Percentiles rank a stretch among this genome's conserved stretches.
phyloP scores from a whole-genome alignment of 2,329 filamentous ascomycete genomes.

The Claviceps capensis region DNA sequence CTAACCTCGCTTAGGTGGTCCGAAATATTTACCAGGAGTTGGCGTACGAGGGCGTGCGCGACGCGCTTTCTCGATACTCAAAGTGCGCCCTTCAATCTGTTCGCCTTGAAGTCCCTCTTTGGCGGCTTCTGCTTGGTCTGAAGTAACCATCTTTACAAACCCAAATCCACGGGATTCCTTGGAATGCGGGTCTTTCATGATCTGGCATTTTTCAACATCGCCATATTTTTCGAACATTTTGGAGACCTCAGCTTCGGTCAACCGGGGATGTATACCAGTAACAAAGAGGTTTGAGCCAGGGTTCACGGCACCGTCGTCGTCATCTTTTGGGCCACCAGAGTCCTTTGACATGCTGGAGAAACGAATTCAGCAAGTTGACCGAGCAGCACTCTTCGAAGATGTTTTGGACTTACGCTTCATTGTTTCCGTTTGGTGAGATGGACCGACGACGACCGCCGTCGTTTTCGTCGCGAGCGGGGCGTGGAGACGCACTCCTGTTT shows the following conservation, averaged over 20 bases:
- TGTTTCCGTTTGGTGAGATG: slow-evolving; percentile 42
- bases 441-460: slow-evolving; percentile 47
- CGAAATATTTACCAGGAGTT: slow-evolving; percentile 97
- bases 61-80: slow-evolving; percentile 98
- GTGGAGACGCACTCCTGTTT: slow-evolving; percentile 52
- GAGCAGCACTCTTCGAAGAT: neutral
- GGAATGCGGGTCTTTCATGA: slow-evolving; percentile 97
- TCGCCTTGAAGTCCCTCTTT: slow-evolving; percentile 94
- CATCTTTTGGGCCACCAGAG: slow-evolving; percentile 37
- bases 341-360: slow-evolving; percentile 35
- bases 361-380: neutral
- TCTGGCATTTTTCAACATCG: slow-evolving; percentile 97
- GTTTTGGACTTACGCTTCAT: slow-evolving; percentile 13
- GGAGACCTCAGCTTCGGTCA: slow-evolving; percentile 79
- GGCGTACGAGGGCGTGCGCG: slow-evolving; percentile 89
- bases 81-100: slow-evolving; percentile 82
- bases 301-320: slow-evolving; percentile 73
- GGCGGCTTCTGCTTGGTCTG: slow-evolving; percentile 89
- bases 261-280: slow-evolving; percentile 88
- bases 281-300: slow-evolving; percentile 97
- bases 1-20: slow-evolving; percentile 92
- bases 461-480: slow-evolving; percentile 45
- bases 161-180: slow-evolving; percentile 98
- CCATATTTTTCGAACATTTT: slow-evolving; percentile 98
- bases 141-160: slow-evolving; percentile 97